A percentile compares a stretch with the other conserved stretches of the same genome.
Evolutionary conservation across 768 basidiomycete genomes (phyloP).

Genomic region (Nidula microcarpa): DNA sequence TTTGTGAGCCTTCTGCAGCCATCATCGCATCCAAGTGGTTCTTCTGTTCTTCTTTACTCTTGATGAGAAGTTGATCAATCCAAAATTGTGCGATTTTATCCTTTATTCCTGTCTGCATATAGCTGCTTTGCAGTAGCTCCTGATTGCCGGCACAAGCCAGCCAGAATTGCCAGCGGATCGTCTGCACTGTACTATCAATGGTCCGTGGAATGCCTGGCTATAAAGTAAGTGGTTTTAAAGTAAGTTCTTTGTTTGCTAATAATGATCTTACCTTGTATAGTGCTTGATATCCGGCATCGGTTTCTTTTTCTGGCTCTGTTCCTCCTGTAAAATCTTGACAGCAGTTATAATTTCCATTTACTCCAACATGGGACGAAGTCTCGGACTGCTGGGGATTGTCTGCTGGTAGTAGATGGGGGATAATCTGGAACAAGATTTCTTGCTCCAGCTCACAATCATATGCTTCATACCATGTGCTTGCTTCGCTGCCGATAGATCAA

Average conservation of each 20-base stretch:
- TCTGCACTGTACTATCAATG: conserved; percentile 2
- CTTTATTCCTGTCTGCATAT: conserved; percentile 21
- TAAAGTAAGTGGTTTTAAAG: background rate
- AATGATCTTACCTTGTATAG: conserved; percentile 8
- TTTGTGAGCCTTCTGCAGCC: no score
- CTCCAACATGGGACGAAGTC: conserved; percentile 17
- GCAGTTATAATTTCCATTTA: conserved; percentile 16
- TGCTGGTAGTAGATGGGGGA: conserved; percentile 18
- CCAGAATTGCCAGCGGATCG: conserved; percentile 8
- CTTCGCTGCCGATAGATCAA: conserved; percentile 1
- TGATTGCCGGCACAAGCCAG: conserved; percentile 12
- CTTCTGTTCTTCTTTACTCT: conserved; percentile 1
- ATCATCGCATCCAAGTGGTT: background rate
- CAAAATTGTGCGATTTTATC: conserved; percentile 22
- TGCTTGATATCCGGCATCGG: conserved; percentile 11
- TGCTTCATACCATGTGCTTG: conserved; percentile 13
- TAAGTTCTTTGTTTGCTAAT: background rate
- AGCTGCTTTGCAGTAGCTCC: conserved; percentile 2
- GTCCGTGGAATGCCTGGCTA: conserved; percentile 5
- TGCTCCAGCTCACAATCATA: conserved; percentile 19
- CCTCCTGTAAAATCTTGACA: conserved; percentile 19
- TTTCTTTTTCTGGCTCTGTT: conserved; percentile 10
- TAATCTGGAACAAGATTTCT: conserved; percentile 20
- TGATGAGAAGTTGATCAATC: conserved; percentile 14
- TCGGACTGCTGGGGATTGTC: conserved; percentile 32